Base-by-base conservation (phyloP, 2,329 filamentous ascomycete genomes). In the Calonectria ilicicola region DNA sequence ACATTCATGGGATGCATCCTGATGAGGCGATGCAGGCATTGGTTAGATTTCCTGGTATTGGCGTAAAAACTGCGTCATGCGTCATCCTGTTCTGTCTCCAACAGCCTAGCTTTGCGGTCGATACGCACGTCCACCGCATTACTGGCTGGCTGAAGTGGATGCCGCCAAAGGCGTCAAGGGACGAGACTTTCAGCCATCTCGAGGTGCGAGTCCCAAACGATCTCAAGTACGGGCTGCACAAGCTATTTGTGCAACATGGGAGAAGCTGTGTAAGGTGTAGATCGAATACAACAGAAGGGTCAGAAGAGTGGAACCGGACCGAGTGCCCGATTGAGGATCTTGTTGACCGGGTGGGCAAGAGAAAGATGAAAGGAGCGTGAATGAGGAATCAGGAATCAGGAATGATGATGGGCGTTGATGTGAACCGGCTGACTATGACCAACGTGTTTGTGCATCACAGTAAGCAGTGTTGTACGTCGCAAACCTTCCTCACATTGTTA, bases 101-200 rank as follows among this genome's bases (percentile, higher is more conserved):
- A 35, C 78, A 80, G 38, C 78, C 78, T 5, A 80, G 78, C 68
- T 80, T 80, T 51, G 78, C 78, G n/a, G 78, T 80, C 27, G 78
- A 80, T 35, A 80, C 78, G 2, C 78, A 80, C 32, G 78, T 80
- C 35, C 77, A 80, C 60, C 78, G 78, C 12, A 74, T 80, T 12
- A 71, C 71, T 21, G 77, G 78, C 15, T 80, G 78, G 78, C 38
- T 80, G 64, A 77, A 80, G 66, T 80, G 78, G 78, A 71, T 80
- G 53, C 78, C 78, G 2, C 76, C 75, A 8, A 77, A 79, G 49
- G 77, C 78, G 8, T 80, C 77, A 21, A 72, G 78, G 40, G 78
- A 80, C 56, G 74, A 80, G 68, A 72, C 78, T 2, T 80, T 80
- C 32, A 79, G 78, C 63, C 78, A 80, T 53, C 46, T 80, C 32